phyloP scores from a whole-genome alignment of 345 rosid species.

The Pseudoturritis turrita region DNA sequence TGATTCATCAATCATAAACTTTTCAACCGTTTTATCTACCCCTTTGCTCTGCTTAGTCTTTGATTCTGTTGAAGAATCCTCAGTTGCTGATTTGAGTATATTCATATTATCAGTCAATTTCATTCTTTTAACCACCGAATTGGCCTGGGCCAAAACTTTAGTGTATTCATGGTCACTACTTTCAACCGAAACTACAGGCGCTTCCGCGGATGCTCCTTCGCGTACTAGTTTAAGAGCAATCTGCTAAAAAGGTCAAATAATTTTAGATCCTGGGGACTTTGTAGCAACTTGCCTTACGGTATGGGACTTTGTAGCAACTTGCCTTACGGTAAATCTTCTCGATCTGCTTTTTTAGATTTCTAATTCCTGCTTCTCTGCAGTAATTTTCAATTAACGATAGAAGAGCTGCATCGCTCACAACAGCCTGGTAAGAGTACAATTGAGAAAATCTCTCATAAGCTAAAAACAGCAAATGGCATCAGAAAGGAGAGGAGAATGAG shows the following conservation, averaged over 20 bases:
- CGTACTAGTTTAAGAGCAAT: constrained; percentile 79
- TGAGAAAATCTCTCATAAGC: not conserved
- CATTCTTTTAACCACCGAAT: not conserved
- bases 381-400: constrained; percentile 73
- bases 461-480: not conserved
- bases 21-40: constrained; percentile 33
- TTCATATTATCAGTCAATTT: not conserved
- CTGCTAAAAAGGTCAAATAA: constrained; percentile 29
- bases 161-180: not conserved
- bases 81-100: not conserved
- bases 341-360: constrained; percentile 88
- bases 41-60: constrained; percentile 28
- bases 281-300: not conserved
- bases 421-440: constrained; percentile 48
- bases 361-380: constrained; percentile 91
- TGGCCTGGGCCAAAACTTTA: not conserved
- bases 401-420: constrained; percentile 71
- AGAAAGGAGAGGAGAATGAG: not conserved
- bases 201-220: constrained; percentile 38
- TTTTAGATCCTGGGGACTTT: not conserved
- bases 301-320: not conserved
- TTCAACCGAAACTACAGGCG: constrained; percentile 32
- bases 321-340: constrained; percentile 95
- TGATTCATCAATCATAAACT: constrained; percentile 49
- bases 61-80: constrained; percentile 8